Conservation (phyloP, 73 alveolate genomes). For the Tetrahymena borealis region DNA sequence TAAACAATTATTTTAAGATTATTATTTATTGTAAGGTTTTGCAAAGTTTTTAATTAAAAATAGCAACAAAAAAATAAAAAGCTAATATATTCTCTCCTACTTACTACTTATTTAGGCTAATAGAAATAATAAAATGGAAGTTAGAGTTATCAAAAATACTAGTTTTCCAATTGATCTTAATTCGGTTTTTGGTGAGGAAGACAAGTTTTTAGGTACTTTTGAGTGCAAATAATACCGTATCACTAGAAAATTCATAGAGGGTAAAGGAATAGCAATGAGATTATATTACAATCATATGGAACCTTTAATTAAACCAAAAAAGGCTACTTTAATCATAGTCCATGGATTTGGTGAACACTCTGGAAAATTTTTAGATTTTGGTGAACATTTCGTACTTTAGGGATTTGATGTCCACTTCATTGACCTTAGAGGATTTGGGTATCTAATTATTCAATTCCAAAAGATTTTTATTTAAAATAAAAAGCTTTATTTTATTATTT, state of each 20-base stretch:
- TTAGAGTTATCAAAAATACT: not conserved
- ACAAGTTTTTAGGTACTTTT: not conserved
- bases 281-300: not conserved
- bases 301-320: not conserved
- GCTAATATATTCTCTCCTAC: too few relatives aligned
- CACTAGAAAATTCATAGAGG: not conserved
- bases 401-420: slow-evolving; percentile 71
- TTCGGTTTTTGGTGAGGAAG: not conserved
- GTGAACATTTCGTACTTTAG: slow-evolving; percentile 55
- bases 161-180: not conserved
- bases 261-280: not conserved
- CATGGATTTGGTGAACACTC: slow-evolving; percentile 86
- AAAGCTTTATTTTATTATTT: not conserved
- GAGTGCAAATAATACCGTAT: not conserved
- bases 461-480: not conserved
- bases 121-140: slow-evolving; percentile 1
- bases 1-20: too few relatives aligned
- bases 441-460: not conserved
- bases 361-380: slow-evolving; percentile 60
- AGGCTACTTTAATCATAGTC: slow-evolving; percentile 61
- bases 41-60: too few relatives aligned
- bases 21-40: too few relatives aligned
- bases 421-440: slow-evolving; percentile 80
- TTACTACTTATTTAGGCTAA: too few relatives aligned
- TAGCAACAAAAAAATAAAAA: too few relatives aligned